A percentile compares a stretch with the other conserved stretches of the same genome.
phyloP scores from a whole-genome alignment of 2,329 filamentous ascomycete genomes.

The Pseudogymnoascus sp. region DNA sequence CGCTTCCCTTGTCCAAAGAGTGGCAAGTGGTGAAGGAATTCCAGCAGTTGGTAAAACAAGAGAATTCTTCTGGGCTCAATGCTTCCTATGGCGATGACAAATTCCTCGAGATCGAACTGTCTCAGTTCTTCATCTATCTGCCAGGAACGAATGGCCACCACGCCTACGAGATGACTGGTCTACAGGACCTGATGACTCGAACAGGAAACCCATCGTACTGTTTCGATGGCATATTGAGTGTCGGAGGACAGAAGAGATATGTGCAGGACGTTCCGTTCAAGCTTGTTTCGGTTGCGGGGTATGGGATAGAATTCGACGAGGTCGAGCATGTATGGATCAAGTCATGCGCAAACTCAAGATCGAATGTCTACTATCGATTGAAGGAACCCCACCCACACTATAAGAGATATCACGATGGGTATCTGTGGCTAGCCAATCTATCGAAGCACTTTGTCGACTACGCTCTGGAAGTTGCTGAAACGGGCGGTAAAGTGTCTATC shows the following conservation, averaged over 20 bases:
- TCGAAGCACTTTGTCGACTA: constrained; percentile 68
- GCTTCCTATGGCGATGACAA: constrained; percentile 4
- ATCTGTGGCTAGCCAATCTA: constrained; percentile 64
- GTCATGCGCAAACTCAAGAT: constrained; percentile 38
- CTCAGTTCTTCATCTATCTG: constrained; percentile 53
- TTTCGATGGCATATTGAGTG: constrained; percentile 54
- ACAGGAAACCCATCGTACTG: constrained; percentile 36
- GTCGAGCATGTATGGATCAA: constrained; percentile 58
- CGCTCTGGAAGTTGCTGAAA: constrained; percentile 14
- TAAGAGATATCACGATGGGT: constrained; percentile 51
- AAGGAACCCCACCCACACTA: constrained; percentile 52
- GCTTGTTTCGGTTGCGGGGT: constrained; percentile 58
- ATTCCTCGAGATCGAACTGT: constrained; percentile 43
- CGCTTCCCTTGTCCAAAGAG: constrained; percentile 15
- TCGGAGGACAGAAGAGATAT: constrained; percentile 36
- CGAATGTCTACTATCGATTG: constrained; percentile 58
- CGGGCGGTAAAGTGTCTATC: constrained; percentile 38
- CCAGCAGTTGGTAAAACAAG: constrained; percentile 14
- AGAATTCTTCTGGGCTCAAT: constrained; percentile 10
- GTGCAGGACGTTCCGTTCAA: constrained; percentile 51
- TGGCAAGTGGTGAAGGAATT: constrained; percentile 9
- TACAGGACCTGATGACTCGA: constrained; percentile 45
- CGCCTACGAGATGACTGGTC: constrained; percentile 44
- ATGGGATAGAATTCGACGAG: constrained; percentile 43
- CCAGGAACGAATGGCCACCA: constrained; percentile 27